Evolutionary conservation across 2,329 filamentous ascomycete genomes (phyloP), one percentile per base, ranked within the genome.

Genomic region (Mollisiaceae sp.): DNA sequence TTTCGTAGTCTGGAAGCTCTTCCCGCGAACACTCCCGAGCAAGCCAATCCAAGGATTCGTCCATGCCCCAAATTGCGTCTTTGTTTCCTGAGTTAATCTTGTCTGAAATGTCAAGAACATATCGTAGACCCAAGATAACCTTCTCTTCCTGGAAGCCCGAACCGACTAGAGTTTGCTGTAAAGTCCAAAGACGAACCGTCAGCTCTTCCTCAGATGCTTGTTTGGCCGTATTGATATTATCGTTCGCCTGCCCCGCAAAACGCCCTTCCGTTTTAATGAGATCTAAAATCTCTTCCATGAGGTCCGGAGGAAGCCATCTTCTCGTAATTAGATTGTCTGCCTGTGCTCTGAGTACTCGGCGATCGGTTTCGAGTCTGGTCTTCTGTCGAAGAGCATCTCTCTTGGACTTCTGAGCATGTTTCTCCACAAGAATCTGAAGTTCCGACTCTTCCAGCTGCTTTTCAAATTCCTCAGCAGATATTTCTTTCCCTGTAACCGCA

Each of bases 401-500:
- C 71, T 90, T 90, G 67, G 90, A 89, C 77, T 94, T 97, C 47
- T 86, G 80, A 0, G 90, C 89, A 78, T 94, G 82, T 75, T 93
- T 95, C 69, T 98, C 94, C 18, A 98, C 90, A 6, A 97, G 81
- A 24, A 92, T 80, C 77, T 98, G 94, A 43, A 99, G 82, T 73
- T 97, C 93, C n/a, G 93, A 91, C 73, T 93, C 90, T 76, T 97
- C 93, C 18, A 98, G 85, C 73, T 97, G 92, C 69, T 82, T 89
- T 75, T 97, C 95, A 60, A 97, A 91, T 77, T 98, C 92, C 75
- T 97, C 94, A 0, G 94, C 90, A 58, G 87, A 92, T 69, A 94
- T 79, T 35, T 85, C 80, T 62, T 86, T 80, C 60, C 67, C 58
- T 39, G 58, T 50, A 38, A 55, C 20, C 36, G 59, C 24, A 18